These are phyloP conservation scores for Monosporascus sp. DNA, from an alignment of 2,329 filamentous ascomycete species.

Conservation along the genomic window DNA sequence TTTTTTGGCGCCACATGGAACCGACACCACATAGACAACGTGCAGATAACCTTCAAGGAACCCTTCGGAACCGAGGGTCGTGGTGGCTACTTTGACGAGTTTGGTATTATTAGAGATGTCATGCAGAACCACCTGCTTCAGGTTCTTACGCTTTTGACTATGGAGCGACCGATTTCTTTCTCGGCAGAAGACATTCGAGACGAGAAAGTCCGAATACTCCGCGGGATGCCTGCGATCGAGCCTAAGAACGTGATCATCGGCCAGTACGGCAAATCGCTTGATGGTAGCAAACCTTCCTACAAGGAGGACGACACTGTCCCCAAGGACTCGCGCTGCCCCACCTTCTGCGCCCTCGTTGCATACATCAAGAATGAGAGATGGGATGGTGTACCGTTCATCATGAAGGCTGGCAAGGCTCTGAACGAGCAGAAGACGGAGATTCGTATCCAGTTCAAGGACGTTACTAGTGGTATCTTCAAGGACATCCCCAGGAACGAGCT, in stretches of 20 bases:
- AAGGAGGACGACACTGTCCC: slow-evolving; percentile 98
- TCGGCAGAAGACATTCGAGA: slow-evolving; percentile 97
- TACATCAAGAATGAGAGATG: slow-evolving; percentile 99
- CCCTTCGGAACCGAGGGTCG: slow-evolving; percentile 97
- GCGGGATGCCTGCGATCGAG: slow-evolving; percentile 89
- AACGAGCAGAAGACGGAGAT: slow-evolving; percentile 99
- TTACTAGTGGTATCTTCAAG: slow-evolving; percentile 99
- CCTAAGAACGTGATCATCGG: slow-evolving; percentile 99
- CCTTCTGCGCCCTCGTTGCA: slow-evolving; percentile 93
- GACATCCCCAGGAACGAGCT: slow-evolving; percentile 99
- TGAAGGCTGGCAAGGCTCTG: slow-evolving; percentile 97
- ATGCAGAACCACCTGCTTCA: slow-evolving; percentile 99
- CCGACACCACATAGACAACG: slow-evolving; percentile 97
- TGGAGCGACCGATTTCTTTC: slow-evolving; percentile 98
- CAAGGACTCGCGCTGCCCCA: slow-evolving; percentile 94
- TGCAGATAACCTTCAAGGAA: slow-evolving; percentile 99
- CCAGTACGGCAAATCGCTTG: slow-evolving; percentile 93
- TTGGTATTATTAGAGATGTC: slow-evolving; percentile 97
- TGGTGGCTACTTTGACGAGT: slow-evolving; percentile 98
- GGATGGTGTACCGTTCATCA: slow-evolving; percentile 98
- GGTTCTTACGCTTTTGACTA: slow-evolving; percentile 90
- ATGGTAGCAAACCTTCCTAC: slow-evolving; percentile 94
- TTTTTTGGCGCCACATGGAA: slow-evolving; percentile 99
- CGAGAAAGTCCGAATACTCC: slow-evolving; percentile 94
- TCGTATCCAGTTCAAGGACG: slow-evolving; percentile 98